Percentiles rank a stretch among this genome's conserved stretches.
Conservation (phyloP, 345 rosid species). For the Luvunga scandens region DNA sequence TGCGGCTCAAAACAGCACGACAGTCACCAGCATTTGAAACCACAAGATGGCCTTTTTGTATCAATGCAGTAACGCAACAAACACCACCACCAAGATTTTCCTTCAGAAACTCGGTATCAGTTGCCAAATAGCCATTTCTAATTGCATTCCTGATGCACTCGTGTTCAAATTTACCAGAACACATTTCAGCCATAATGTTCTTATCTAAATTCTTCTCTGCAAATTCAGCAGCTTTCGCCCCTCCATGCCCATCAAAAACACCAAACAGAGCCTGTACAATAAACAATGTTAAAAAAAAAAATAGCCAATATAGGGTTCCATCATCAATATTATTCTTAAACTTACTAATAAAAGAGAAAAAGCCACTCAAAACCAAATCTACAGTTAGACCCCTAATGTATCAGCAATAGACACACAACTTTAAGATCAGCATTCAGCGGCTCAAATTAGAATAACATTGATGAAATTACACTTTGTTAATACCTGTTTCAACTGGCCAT, state of each 20-base stretch:
- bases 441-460: no score
- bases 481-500: constrained; percentile 36
- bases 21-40: constrained; percentile 87
- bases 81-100: constrained; percentile 62
- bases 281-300: neutral
- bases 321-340: neutral
- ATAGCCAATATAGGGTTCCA: neutral
- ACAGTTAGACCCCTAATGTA: neutral
- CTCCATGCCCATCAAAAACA: constrained; percentile 92
- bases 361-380: neutral
- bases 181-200: constrained; percentile 46
- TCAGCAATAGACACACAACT: neutral
- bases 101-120: constrained; percentile 60
- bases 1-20: constrained; percentile 70
- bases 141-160: constrained; percentile 42
- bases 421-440: no score
- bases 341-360: neutral
- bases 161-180: constrained; percentile 29
- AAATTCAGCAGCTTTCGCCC: constrained; percentile 73
- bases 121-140: constrained; percentile 51
- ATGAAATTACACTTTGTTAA: neutral
- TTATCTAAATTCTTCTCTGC: constrained; percentile 63
- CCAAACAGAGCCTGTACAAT: constrained; percentile 69
- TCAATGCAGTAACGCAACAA: constrained; percentile 78
- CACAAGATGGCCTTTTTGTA: constrained; percentile 47